These are phyloP conservation scores for Ophiocordyceps sinensis DNA, from an alignment of 2,329 filamentous ascomycete genomes.

Conservation along the genomic window DNA sequence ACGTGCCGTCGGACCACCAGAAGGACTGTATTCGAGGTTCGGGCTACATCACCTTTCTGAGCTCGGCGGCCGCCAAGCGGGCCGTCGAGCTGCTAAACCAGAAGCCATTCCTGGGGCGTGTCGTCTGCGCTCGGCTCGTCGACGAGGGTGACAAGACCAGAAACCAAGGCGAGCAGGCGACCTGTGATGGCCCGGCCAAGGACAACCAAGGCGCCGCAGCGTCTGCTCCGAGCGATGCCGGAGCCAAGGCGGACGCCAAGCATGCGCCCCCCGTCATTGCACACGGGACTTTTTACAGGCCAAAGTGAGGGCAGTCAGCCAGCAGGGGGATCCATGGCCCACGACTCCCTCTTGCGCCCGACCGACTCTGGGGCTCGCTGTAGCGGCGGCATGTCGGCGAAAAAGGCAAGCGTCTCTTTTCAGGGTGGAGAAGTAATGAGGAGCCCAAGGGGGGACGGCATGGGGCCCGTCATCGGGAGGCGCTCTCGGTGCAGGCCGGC, in stretches of 20 bases:
- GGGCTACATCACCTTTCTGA: constrained; percentile 11
- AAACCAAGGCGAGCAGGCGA: constrained; percentile 1
- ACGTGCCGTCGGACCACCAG: constrained; percentile 10
- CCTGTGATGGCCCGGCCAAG: neutral
- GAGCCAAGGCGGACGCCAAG: neutral
- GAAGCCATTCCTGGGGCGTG: constrained; percentile 11
- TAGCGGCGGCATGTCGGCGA: too few relatives aligned
- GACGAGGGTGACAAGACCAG: constrained; percentile 4
- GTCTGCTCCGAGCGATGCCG: constrained; percentile 1
- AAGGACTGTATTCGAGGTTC: constrained; percentile 12
- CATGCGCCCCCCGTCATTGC: constrained; percentile 1
- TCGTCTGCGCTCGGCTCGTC: constrained; percentile 10
- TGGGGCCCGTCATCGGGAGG: too few relatives aligned
- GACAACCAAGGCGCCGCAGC: neutral
- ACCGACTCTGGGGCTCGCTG: too few relatives aligned
- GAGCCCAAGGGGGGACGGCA: too few relatives aligned
- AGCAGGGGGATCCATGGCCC: too few relatives aligned
- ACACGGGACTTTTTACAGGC: constrained; percentile 1
- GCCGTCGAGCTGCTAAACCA: constrained; percentile 12
- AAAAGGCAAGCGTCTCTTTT: too few relatives aligned
- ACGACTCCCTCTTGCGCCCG: too few relatives aligned
- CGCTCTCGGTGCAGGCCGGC: too few relatives aligned
- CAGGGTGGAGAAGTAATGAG: too few relatives aligned
- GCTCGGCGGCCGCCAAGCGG: constrained; percentile 7
- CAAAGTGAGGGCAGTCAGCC: neutral